Percentiles rank a stretch among this genome's conserved stretches.
Evolutionary conservation across 75 land plant species (phyloP).

Genomic region (Picea sitchensis): DNA sequence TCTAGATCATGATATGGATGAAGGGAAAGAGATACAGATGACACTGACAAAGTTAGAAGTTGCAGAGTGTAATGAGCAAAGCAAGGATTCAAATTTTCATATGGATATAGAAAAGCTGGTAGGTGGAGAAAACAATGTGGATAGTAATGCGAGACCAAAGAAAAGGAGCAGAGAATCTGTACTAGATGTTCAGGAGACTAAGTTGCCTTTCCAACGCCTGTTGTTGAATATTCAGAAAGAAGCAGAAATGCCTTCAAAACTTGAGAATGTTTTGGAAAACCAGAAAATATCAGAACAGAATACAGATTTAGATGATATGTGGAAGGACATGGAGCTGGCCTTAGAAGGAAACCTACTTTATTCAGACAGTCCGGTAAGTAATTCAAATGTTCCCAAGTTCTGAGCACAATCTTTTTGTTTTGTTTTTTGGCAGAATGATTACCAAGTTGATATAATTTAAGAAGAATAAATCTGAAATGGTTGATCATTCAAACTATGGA

Average conservation of each 20-base stretch:
- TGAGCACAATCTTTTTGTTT: not conserved
- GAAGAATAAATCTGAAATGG: too few relatives aligned
- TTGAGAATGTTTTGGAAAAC: not conserved
- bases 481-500: too few relatives aligned
- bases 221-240: not conserved
- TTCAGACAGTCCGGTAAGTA: conserved; percentile 6
- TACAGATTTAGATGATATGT: conserved; percentile 2
- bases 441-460: too few relatives aligned
- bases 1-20: not conserved
- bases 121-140: not conserved
- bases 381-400: not conserved
- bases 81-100: not conserved
- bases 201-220: not conserved
- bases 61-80: not conserved
- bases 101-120: not conserved
- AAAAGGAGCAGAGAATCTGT: not conserved
- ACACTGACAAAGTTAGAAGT: not conserved
- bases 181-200: not conserved
- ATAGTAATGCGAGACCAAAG: not conserved
- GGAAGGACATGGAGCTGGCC: conserved; percentile 12
- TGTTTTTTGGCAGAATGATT: too few relatives aligned
- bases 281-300: conserved; percentile 1
- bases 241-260: not conserved
- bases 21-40: not conserved
- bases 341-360: not conserved